Conservation (phyloP, 495 filamentous ascomycete genomes). For the Neurospora sp. region DNA sequence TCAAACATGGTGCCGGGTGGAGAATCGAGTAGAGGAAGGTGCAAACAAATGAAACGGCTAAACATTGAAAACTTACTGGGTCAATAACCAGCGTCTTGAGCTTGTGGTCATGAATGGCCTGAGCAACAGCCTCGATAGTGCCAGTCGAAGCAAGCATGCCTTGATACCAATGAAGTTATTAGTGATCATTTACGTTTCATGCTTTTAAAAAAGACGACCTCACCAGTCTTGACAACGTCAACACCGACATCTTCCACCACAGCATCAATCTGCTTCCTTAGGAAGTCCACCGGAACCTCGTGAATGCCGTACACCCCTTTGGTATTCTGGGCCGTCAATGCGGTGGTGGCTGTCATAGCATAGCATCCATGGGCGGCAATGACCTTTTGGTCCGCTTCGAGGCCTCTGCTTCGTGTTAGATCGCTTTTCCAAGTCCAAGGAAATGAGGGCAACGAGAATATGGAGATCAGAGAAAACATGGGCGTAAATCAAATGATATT, state of each 20-base stretch:
- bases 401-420: conserved; percentile 48
- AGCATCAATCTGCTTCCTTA: conserved; percentile 75
- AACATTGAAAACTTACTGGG: conserved; percentile 46
- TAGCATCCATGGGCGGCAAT: conserved; percentile 87
- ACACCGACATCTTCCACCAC: conserved; percentile 73
- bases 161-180: conserved; percentile 22
- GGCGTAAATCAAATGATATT: not conserved
- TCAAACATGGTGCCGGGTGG: not conserved
- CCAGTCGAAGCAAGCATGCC: conserved; percentile 83
- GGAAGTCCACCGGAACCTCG: conserved; percentile 64
- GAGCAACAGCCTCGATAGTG: conserved; percentile 65
- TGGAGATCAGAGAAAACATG: not conserved
- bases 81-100: conserved; percentile 66
- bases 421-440: conserved; percentile 3
- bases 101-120: conserved; percentile 49
- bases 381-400: conserved; percentile 94
- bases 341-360: conserved; percentile 93
- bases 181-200: not conserved
- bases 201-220: conserved; percentile 6
- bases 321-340: conserved; percentile 92
- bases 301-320: conserved; percentile 75
- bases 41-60: not conserved
- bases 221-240: conserved; percentile 88
- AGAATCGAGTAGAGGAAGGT: not conserved
- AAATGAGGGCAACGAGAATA: not conserved